A percentile compares a stretch with the other conserved stretches of the same genome.
phyloP scores from a whole-genome alignment of 495 filamentous ascomycete species.

The Viridothelium virens region DNA sequence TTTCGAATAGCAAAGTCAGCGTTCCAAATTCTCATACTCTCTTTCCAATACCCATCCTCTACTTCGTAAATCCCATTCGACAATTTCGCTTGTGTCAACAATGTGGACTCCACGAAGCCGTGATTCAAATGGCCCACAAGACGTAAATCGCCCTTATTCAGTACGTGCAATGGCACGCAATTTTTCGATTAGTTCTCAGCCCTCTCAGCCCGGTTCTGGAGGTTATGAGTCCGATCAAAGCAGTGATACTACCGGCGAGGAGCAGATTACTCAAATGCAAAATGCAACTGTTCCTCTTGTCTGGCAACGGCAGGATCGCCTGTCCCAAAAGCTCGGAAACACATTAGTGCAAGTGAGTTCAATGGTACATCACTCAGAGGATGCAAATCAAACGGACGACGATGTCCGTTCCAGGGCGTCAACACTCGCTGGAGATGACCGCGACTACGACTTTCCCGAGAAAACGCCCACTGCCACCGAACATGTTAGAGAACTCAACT shows the following conservation, averaged over 20 bases:
- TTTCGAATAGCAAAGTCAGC: not conserved
- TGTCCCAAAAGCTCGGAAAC: conserved; percentile 14
- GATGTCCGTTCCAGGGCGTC: conserved; percentile 24
- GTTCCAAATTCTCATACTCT: not conserved
- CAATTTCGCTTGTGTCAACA: not conserved
- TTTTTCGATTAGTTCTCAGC: conserved; percentile 1
- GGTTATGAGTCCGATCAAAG: conserved; percentile 17
- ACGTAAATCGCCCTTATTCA: conserved; percentile 11
- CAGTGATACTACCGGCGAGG: conserved; percentile 15
- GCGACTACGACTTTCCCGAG: conserved; percentile 27
- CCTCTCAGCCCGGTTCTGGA: conserved; percentile 9
- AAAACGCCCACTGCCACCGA: conserved; percentile 26
- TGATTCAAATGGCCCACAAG: conserved; percentile 3
- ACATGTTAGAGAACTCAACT: conserved; percentile 11
- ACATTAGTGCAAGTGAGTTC: conserved; percentile 6
- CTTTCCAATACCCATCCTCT: not conserved
- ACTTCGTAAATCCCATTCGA: not conserved
- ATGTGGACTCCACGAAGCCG: conserved; percentile 15
- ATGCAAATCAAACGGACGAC: conserved; percentile 15
- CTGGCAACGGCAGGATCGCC: conserved; percentile 14
- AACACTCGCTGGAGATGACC: conserved; percentile 23
- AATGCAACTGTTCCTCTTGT: conserved; percentile 12
- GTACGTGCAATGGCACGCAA: conserved; percentile 15
- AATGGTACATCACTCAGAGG: conserved; percentile 10
- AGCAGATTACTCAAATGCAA: not conserved